Conservation (phyloP, 2,329 filamentous ascomycete genomes). For the Calonectria pauciramosa region DNA sequence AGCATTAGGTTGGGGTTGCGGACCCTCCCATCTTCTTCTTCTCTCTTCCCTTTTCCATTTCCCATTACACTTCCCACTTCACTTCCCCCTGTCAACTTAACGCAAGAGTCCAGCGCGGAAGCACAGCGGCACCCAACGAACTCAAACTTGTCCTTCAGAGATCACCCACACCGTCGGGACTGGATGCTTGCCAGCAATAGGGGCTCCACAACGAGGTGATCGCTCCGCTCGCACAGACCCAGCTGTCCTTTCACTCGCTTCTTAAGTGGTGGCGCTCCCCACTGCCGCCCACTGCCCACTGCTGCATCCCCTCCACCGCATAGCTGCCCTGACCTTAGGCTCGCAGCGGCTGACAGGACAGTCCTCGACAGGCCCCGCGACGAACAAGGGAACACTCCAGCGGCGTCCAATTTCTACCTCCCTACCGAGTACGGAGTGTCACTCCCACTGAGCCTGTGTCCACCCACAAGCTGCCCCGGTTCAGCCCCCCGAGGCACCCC, state of each 20-base stretch:
- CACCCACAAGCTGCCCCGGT: conserved; percentile 1
- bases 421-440: not conserved
- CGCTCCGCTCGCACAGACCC: conserved; percentile 42
- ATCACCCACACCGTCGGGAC: conserved; percentile 35
- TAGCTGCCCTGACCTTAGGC: conserved; percentile 18
- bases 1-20: not conserved
- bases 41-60: not conserved
- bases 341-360: conserved; percentile 18
- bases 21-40: not conserved
- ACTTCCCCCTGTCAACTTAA: conserved; percentile 5
- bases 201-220: conserved; percentile 42
- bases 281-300: conserved; percentile 15
- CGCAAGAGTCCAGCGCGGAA: not conserved
- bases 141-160: conserved; percentile 23
- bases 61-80: not conserved
- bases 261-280: conserved; percentile 43
- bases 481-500: not conserved
- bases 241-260: not conserved
- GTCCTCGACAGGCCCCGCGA: conserved; percentile 4
- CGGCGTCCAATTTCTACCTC: not conserved
- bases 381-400: conserved; percentile 19
- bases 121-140: conserved; percentile 18
- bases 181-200: conserved; percentile 26
- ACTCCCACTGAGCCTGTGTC: not conserved
- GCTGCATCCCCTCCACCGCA: not conserved